Percentiles rank a stretch among this genome's conserved stretches.
Evolutionary conservation across 2,329 filamentous ascomycete genomes (phyloP).

Genomic region (Aspergillus terreus): DNA sequence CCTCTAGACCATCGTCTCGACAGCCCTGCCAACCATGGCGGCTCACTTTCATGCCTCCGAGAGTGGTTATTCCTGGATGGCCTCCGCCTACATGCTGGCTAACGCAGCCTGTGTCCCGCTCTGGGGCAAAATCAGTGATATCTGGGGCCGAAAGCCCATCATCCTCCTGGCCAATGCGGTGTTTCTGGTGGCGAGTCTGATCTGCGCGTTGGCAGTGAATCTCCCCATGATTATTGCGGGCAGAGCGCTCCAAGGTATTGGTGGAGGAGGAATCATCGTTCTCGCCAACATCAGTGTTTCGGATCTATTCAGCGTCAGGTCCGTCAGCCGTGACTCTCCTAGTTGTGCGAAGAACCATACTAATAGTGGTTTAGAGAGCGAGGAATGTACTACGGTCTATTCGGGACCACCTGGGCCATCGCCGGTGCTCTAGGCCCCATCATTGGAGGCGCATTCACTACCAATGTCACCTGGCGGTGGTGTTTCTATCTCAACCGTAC

Average conservation of each 20-base stretch:
- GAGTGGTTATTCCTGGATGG: slow-evolving; percentile 48
- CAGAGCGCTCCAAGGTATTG: slow-evolving; percentile 60
- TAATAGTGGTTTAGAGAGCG: slow-evolving; percentile 40
- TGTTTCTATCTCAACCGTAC: slow-evolving; percentile 58
- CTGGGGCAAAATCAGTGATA: slow-evolving; percentile 64
- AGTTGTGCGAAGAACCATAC: neutral
- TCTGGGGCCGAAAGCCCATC: slow-evolving; percentile 63
- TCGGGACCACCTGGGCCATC: slow-evolving; percentile 60
- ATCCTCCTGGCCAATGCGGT: slow-evolving; percentile 57
- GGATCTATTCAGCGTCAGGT: slow-evolving; percentile 61
- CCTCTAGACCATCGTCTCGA: slow-evolving; percentile 42
- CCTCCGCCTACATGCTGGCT: slow-evolving; percentile 44
- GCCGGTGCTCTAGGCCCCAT: slow-evolving; percentile 59
- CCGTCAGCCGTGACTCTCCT: slow-evolving; percentile 8
- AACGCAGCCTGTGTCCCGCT: slow-evolving; percentile 51
- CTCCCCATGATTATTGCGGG: slow-evolving; percentile 62
- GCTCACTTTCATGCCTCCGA: slow-evolving; percentile 40
- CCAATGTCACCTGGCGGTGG: slow-evolving; percentile 59
- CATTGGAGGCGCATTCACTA: slow-evolving; percentile 59
- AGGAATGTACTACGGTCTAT: slow-evolving; percentile 60
- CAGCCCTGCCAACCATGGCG: slow-evolving; percentile 44
- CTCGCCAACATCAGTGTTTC: slow-evolving; percentile 62
- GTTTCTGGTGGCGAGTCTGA: slow-evolving; percentile 60
- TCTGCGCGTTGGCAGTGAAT: slow-evolving; percentile 56
- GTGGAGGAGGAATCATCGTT: slow-evolving; percentile 61